Evolutionary conservation across 169 alveolate species (phyloP), one percentile per base, ranked within the genome.

Genomic region (Plasmodium inui): DNA sequence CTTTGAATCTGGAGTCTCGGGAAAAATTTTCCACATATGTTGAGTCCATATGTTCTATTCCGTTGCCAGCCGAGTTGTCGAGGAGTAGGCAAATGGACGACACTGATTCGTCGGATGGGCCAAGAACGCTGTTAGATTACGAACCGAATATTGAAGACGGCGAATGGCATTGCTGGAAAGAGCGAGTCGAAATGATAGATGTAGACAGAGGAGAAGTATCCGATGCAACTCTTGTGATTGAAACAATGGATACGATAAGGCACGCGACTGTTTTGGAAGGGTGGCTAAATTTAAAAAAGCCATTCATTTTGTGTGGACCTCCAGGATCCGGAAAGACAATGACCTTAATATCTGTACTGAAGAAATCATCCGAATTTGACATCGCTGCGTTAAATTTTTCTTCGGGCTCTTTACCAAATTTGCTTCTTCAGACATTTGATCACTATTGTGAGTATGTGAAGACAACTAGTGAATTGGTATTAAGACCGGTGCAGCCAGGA

Each of bases 321-420:
- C 99, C 99, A 1, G 99, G 99, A 44, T 98, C 99, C 55, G 99
- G 99, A 53, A 98, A 98, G 96, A 98, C 99, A 5, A 98, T 99
- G 99, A 99, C 99, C 32, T 95, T 98, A 88, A 98, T 98, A 98
- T 98, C 99, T 10, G 99, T 99, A 30, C 92, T 98, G 88, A 98
- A 98, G 86, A 97, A 97, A 73, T 97, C 98, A 70, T 95, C 99
- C 12, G 99, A 98, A 92, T 97, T 98, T 78, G 99, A 98, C 93
- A 98, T 99, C 96, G 99, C 99, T 37, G 98, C 98, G 93, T 97
- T 99, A 92, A 99, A 99, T 97, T 99, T 98, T 95, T 98, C 99
- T 12, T 96, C 99, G 26, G 98, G 99, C 17, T 98, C 99, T 19
- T 97, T 98, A 22, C 99, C 99, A 26, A 98, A 97, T 50, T 95